Evolutionary conservation across 176 grass and related monocot species (phyloP).

Genomic region (Oryza coarctata): DNA sequence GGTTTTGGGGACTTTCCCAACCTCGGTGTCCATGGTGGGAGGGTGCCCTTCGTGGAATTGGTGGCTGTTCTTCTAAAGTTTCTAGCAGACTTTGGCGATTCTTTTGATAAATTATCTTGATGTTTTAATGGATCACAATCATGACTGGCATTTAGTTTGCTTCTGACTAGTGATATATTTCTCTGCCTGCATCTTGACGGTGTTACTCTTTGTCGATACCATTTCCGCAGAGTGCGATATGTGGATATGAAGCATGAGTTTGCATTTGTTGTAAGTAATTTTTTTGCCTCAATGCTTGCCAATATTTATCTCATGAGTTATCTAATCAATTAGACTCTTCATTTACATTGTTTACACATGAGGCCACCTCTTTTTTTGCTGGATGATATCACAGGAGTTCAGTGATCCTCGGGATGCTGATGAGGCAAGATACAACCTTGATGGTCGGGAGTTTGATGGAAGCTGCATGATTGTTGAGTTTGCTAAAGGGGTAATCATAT

Average conservation of each 20-base stretch:
- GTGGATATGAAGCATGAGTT: slow-evolving; percentile 99
- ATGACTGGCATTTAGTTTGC: slow-evolving; percentile 37
- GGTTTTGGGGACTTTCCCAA: slow-evolving; percentile 90
- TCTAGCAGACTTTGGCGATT: slow-evolving; percentile 52
- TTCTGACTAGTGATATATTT: slow-evolving; percentile 42
- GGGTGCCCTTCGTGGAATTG: slow-evolving; percentile 54
- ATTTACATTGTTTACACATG: slow-evolving; percentile 3
- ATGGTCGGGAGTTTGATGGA: slow-evolving; percentile 92
- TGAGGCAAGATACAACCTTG: slow-evolving; percentile 88
- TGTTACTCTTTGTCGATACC: slow-evolving; percentile 62
- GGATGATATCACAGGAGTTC: slow-evolving; percentile 63
- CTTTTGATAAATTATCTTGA: slow-evolving; percentile 40
- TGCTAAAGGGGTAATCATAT: slow-evolving; percentile 80
- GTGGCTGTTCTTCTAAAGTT: slow-evolving; percentile 51
- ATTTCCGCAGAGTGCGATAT: slow-evolving; percentile 88
- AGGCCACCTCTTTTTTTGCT: neutral
- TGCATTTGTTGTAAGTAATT: slow-evolving; percentile 93
- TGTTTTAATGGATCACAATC: slow-evolving; percentile 35
- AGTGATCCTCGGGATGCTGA: slow-evolving; percentile 86
- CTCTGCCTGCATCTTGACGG: slow-evolving; percentile 53
- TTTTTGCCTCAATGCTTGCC: neutral
- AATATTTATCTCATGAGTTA: neutral
- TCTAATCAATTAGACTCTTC: neutral
- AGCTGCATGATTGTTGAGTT: slow-evolving; percentile 84
- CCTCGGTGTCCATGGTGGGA: slow-evolving; percentile 68